Base-by-base conservation (phyloP, 2,329 filamentous ascomycete species). In the Clarireedia sp. region DNA sequence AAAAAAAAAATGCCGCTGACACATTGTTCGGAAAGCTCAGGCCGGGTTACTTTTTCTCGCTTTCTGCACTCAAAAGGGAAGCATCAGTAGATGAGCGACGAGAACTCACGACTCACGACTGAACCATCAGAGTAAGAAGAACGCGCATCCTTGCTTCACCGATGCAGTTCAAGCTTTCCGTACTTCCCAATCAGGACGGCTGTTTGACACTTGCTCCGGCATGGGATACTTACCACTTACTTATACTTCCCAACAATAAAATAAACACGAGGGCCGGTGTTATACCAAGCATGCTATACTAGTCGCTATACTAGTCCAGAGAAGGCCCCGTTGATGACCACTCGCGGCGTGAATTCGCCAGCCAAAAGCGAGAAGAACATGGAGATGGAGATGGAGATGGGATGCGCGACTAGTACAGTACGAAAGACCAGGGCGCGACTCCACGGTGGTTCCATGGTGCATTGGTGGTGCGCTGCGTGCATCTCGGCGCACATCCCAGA, bases 31-130 rank as follows among this genome's bases (percentile, higher is more conserved):
- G 51, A 43, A 47, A 49, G 33, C 48, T 41, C 45, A 43, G 19
- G 45, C 52, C 36, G 45, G 45, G 29, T 17, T 43, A 47, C 24
- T 54, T 49, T 49, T 50, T 21, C 24, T 54, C n/a, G 45, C 37
- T 43, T 43, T 26, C 17, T 36, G 37, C 16, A 37, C 52, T 49
- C 24, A 36, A 44, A 33, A 19, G 14, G 37, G 45, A 43, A 26
- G 29, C 45, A 44, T 37, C 14, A 49, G 24, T 14, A 33, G 12
- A 33, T 1, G 24, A 21, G 37, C 48, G 37, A 33, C 21, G 24
- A 47, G 19, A 33, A 24, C 29, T 50, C 29, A 9, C 29, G 29
- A 33, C 29, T 50, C 36, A 43, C 19, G 37, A 50, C 17, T 10
- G 5, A 24, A 49, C 21, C 23, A 23, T 3, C 45, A 19, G 52